Evolutionary conservation across 1,284 basidiomycete species (phyloP), one percentile per base, ranked within the genome.

Genomic region (Austroboletus niveus): DNA sequence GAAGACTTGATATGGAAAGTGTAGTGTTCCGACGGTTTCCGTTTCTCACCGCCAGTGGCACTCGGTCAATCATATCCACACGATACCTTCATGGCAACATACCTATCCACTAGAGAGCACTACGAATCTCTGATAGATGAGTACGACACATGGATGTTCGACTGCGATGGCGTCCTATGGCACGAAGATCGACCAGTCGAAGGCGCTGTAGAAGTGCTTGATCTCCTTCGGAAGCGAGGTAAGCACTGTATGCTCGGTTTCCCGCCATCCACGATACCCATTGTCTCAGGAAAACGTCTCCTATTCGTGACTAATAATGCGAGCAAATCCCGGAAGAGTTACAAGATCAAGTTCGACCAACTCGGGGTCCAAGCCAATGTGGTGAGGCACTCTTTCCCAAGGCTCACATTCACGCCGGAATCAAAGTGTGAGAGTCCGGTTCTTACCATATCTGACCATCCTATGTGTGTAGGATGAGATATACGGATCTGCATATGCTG

Each of bases 291-390:
- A 49, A 99, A 98, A 77, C 82, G 83, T 53, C 75, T 99, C 47
- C 76, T 98, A 38, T 99, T 98, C 68, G 94, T 98, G 36, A 98
- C 95, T 30, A 98, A 98, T 75, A 99, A 98, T 68, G 96, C 96
- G n/a, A 94, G 88, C 45, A 95, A 96, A 73, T 95, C 92, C 11
- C 77, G 96, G 48, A 81, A 76, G 68, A 86, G 77, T 64, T 95
- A 95, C 78, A 93, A 93, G 74, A 78, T 79, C 48, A 97, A 95
- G 69, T 98, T 99, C 66, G 89, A 96, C 68, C 78, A 85, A 61
- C 80, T 98, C 51, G 94, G 92, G 32, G 82, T 98, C 43, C 79
- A 94, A 66, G 92, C 87, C 14, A 77, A 88, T 61, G 86, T 90
- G 63, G 94, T 96, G 47, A 47, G 53, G 24, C 45, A 4, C 47